phyloP scores from a whole-genome alignment of 805 yeast genomes.

The Myxozyma mucilagina region DNA sequence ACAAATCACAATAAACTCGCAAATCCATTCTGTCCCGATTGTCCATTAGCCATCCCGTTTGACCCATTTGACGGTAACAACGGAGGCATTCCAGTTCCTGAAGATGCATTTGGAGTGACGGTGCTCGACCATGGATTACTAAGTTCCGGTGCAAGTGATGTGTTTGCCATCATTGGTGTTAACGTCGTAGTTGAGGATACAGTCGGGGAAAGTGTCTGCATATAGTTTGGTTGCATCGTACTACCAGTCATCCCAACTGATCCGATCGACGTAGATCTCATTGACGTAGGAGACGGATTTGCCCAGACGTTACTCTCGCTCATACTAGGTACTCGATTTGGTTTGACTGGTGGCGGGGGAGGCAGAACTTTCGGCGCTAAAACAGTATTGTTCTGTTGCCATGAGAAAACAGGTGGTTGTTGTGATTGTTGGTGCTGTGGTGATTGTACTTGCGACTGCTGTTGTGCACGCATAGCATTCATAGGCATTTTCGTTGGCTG shows the following conservation, averaged over 20 bases:
- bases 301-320: slow-evolving; percentile 17
- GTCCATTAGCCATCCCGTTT: slow-evolving; percentile 8
- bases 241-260: not conserved
- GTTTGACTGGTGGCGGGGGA: slow-evolving; percentile 4
- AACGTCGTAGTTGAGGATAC: not conserved
- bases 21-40: slow-evolving; percentile 23
- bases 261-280: slow-evolving; percentile 3
- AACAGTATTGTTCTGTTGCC: not conserved
- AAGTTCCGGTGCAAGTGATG: too few relatives aligned
- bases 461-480: slow-evolving; percentile 9
- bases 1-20: slow-evolving; percentile 26
- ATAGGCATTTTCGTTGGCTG: slow-evolving; percentile 13
- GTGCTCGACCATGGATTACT: slow-evolving; percentile 8
- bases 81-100: slow-evolving; percentile 18
- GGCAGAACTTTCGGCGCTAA: slow-evolving; percentile 1
- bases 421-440: not conserved
- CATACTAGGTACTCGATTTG: slow-evolving; percentile 4
- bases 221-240: not conserved
- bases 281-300: slow-evolving; percentile 2
- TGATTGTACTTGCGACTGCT: slow-evolving; percentile 1
- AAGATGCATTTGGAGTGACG: not conserved
- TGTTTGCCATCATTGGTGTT: not conserved
- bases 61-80: too few relatives aligned
- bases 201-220: not conserved
- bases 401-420: not conserved